phyloP scores from a whole-genome alignment of 306 rosid species.

The Pterocarpus santalinus region DNA sequence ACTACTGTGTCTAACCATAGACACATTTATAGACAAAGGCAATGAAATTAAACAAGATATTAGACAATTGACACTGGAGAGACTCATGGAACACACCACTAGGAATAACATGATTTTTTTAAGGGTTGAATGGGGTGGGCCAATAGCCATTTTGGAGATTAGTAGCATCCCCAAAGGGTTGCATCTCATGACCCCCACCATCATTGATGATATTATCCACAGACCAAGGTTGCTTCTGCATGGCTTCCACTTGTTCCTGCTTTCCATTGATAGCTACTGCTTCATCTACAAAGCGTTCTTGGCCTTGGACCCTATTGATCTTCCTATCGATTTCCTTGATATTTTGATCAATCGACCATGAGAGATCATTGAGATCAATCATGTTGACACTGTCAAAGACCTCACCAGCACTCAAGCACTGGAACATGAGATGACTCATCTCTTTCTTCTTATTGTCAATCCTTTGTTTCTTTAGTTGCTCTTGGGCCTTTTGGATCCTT shows the following conservation, averaged over 20 bases:
- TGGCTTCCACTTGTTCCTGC: not conserved
- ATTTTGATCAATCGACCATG: conserved; percentile 27
- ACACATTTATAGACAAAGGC: not conserved
- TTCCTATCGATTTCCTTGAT: conserved; percentile 6
- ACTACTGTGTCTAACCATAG: not conserved
- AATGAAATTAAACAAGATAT: not conserved
- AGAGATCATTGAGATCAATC: conserved; percentile 29
- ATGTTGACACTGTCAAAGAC: not conserved
- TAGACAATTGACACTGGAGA: not conserved
- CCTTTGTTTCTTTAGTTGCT: conserved; percentile 35
- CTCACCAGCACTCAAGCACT: not conserved
- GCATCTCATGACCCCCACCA: not conserved
- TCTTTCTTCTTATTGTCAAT: conserved; percentile 37
- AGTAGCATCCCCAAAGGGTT: conserved; percentile 32
- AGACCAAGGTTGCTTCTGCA: not conserved
- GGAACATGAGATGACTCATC: conserved; percentile 16
- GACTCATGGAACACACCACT: not conserved
- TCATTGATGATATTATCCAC: not conserved
- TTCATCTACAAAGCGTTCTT: not conserved
- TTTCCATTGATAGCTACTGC: not conserved
- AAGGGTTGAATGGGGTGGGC: not conserved
- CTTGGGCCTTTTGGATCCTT: conserved; percentile 28
- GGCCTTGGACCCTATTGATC: not conserved
- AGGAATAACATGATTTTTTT: not conserved
- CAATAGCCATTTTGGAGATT: not conserved